A percentile compares a stretch with the other conserved stretches of the same genome.
Evolutionary conservation across 2,329 filamentous ascomycete genomes (phyloP).

Genomic region (Exophiala mesophila): DNA sequence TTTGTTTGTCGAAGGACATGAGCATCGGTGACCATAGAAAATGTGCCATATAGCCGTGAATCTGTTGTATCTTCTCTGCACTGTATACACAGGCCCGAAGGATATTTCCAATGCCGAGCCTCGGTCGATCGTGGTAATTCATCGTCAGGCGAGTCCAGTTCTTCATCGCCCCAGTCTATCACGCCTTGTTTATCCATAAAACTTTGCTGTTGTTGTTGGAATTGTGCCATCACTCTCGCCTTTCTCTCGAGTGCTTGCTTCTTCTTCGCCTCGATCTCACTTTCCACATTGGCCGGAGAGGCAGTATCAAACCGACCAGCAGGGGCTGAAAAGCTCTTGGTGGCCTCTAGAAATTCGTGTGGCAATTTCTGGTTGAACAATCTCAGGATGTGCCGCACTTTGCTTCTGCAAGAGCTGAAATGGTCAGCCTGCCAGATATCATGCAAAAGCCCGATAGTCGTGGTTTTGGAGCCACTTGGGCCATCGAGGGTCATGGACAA

Average conservation of each 20-base stretch:
- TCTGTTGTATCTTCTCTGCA: constrained; percentile 97
- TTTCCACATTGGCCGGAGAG: constrained; percentile 65
- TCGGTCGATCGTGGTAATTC: constrained; percentile 50
- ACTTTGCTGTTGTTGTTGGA: constrained; percentile 93
- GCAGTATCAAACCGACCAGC: constrained; percentile 76
- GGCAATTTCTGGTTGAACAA: constrained; percentile 81
- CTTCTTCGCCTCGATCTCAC: constrained; percentile 73
- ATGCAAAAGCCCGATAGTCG: constrained; percentile 50
- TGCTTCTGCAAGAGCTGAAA: constrained; percentile 76
- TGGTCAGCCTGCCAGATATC: constrained; percentile 60
- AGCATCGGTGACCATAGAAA: constrained; percentile 83
- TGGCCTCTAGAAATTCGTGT: constrained; percentile 64
- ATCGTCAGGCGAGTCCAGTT: constrained; percentile 60
- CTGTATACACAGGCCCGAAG: constrained; percentile 85
- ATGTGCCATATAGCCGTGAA: constrained; percentile 82
- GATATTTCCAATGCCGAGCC: constrained; percentile 82
- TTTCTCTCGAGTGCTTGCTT: constrained; percentile 84
- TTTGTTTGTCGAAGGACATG: constrained; percentile 83
- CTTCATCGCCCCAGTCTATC: constrained; percentile 82
- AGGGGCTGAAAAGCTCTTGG: constrained; percentile 55
- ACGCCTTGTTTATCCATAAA: constrained; percentile 86
- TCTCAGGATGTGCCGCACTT: constrained; percentile 76
- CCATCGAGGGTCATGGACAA: constrained; percentile 46
- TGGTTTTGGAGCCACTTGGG: constrained; percentile 35
- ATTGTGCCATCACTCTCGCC: constrained; percentile 93